These are phyloP conservation scores for Barnettozyma salicaria DNA, from an alignment of 805 yeast genomes.

Conservation along the genomic window DNA sequence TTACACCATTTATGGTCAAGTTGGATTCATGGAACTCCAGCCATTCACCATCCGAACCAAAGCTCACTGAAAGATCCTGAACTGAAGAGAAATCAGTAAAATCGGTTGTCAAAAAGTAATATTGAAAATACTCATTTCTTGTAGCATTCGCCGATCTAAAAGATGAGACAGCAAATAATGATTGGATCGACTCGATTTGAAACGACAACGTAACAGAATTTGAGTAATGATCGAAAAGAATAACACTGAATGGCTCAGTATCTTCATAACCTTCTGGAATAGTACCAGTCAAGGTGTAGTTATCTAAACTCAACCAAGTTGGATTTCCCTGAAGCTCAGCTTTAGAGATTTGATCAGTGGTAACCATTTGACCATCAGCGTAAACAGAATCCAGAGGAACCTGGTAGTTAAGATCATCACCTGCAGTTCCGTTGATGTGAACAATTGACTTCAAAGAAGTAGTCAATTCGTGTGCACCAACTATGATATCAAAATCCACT, in stretches of 20 bases:
- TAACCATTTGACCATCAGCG: constrained; percentile 53
- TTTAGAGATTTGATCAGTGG: constrained; percentile 46
- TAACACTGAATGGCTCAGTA: constrained; percentile 41
- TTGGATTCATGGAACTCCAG: constrained; percentile 52
- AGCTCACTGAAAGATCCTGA: constrained; percentile 45
- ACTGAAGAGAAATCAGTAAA: constrained; percentile 48
- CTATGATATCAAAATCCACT: constrained; percentile 62
- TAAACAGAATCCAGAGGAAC: constrained; percentile 61
- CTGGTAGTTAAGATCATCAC: constrained; percentile 44
- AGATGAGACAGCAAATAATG: constrained; percentile 49
- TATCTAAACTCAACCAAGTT: constrained; percentile 45
- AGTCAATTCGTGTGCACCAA: constrained; percentile 85
- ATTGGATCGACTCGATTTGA: constrained; percentile 44
- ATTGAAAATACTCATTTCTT: constrained; percentile 51
- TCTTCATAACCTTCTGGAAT: constrained; percentile 44
- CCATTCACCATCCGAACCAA: constrained; percentile 50
- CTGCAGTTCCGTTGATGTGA: constrained; percentile 61
- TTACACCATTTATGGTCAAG: constrained; percentile 62
- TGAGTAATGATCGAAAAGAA: constrained; percentile 52
- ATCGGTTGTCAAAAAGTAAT: constrained; percentile 46
- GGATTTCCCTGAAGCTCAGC: constrained; percentile 51
- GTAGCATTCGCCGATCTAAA: constrained; percentile 65
- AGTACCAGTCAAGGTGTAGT: constrained; percentile 45
- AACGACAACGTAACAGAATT: constrained; percentile 56
- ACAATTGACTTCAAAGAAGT: constrained; percentile 54